phyloP scores from a whole-genome alignment of 768 basidiomycete genomes.

The Cystobasidium onofrii region DNA sequence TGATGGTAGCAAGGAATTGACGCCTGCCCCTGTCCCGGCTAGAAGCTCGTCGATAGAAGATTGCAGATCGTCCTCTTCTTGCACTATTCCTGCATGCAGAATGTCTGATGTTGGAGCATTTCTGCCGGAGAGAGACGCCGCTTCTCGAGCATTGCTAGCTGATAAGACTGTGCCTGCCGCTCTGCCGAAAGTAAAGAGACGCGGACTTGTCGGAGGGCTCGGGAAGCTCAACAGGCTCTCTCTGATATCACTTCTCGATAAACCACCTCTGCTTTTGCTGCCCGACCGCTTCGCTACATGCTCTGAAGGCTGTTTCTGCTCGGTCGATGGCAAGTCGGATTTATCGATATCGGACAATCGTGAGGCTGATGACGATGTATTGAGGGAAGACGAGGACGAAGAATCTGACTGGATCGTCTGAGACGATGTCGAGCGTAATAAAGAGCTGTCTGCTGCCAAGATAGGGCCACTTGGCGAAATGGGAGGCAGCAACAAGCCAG shows the following conservation, averaged over 20 bases:
- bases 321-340: background rate
- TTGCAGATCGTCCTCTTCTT: background rate
- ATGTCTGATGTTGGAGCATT: background rate
- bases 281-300: background rate
- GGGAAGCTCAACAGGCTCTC: conserved; percentile 22
- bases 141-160: background rate
- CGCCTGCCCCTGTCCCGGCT: background rate
- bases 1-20: background rate
- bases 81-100: background rate
- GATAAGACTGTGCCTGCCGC: background rate
- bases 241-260: background rate
- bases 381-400: background rate
- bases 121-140: background rate
- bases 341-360: background rate
- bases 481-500: background rate
- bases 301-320: background rate
- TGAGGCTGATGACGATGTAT: background rate
- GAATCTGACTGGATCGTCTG: background rate
- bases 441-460: background rate
- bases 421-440: background rate
- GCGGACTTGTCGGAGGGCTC: conserved; percentile 15
- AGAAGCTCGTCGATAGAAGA: background rate
- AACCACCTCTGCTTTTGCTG: background rate
- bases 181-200: background rate
- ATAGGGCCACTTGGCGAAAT: background rate